Conservation (phyloP, 768 basidiomycete species). For the Termitomyces sp. region DNA sequence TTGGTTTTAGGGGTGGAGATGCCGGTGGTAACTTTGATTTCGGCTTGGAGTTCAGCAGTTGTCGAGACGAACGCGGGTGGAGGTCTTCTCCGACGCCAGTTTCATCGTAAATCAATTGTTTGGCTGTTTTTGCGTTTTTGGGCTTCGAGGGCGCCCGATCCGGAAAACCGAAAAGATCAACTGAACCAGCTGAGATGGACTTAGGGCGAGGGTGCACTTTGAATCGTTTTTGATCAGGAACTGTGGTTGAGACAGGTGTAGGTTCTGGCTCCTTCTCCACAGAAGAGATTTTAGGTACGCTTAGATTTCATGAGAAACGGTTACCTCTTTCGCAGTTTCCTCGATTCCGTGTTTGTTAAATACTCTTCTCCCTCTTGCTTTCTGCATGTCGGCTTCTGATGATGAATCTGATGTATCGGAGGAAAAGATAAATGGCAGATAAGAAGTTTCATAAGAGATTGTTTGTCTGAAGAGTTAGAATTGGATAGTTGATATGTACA, state of each 20-base stretch:
- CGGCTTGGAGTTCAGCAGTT: neutral
- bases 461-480: constrained; percentile 17
- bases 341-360: constrained; percentile 49
- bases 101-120: constrained; percentile 43
- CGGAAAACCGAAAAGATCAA: constrained; percentile 21
- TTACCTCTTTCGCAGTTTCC: constrained; percentile 34
- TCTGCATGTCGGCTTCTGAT: constrained; percentile 16
- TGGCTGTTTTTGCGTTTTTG: constrained; percentile 37
- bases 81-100: constrained; percentile 50
- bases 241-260: constrained; percentile 6
- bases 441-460: constrained; percentile 57
- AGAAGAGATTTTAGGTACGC: constrained; percentile 19
- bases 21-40: neutral
- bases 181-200: constrained; percentile 24
- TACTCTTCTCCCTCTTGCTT: constrained; percentile 47
- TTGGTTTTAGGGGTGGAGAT: neutral
- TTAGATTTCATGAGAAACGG: constrained; percentile 1
- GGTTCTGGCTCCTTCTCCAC: constrained; percentile 16
- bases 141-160: constrained; percentile 22
- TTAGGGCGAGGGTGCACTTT: constrained; percentile 19
- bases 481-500: neutral
- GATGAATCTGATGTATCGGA: constrained; percentile 25
- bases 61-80: constrained; percentile 29
- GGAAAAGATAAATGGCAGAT: constrained; percentile 63
- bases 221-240: constrained; percentile 7